These are phyloP conservation scores for Hordeum vulgare DNA, from an alignment of 176 grass and related monocot species.

Conservation along the genomic window MorexV3_pseudomolecules_assembly NC_058524.1:90262052-90262551, in stretches of 20 bases:
- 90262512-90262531: too few species aligned
- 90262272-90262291: not conserved
- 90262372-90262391: conserved; percentile 70
- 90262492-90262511: too few species aligned
- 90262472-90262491: too few species aligned
- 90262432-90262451: too few species aligned
- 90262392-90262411: not conserved
- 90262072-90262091: conserved; percentile 37
- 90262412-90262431: not conserved
- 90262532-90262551: too few species aligned
- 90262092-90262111: conserved; percentile 70
- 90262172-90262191: conserved; percentile 2
- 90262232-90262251: not conserved
- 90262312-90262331: conserved; percentile 69
- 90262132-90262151: conserved; percentile 91
- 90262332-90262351: conserved; percentile 84
- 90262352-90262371: conserved; percentile 85
- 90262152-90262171: conserved; percentile 18
- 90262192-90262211: not conserved
- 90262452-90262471: too few species aligned
- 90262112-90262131: conserved; percentile 72
- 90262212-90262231: not conserved
- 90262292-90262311: conserved; percentile 52
- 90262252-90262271: not conserved
- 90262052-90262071: conserved; percentile 37